phyloP scores from a whole-genome alignment of 192 early-diverging fungal genomes.

The Piromyces finnis region DNA sequence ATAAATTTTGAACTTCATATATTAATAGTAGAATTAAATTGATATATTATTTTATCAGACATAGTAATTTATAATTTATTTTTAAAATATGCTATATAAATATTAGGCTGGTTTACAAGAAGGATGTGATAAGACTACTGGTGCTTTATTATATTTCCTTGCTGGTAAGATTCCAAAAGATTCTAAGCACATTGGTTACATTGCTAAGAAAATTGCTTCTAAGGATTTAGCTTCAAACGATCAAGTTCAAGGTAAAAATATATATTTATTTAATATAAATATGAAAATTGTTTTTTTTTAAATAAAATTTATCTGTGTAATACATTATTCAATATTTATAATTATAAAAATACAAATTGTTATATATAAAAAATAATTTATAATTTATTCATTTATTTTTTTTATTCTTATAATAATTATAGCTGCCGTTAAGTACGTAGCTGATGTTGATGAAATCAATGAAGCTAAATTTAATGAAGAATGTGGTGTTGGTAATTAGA shows the following conservation, averaged over 20 bases:
- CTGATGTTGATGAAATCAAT: constrained; percentile 25
- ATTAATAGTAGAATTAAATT: no score
- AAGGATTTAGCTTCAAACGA: constrained; percentile 51
- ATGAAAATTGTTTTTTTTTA: no score
- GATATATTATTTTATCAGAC: no score
- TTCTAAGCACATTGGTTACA: constrained; percentile 57
- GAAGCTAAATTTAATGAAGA: constrained; percentile 59
- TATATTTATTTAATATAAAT: no score
- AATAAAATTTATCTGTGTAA: no score
- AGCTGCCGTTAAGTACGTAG: constrained; percentile 79
- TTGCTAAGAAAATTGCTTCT: constrained; percentile 58
- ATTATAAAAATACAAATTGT: no score
- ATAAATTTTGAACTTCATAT: no score
- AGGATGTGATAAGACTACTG: constrained; percentile 30
- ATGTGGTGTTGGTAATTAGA: constrained; percentile 72
- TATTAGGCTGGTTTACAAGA: neutral
- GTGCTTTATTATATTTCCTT: constrained; percentile 68
- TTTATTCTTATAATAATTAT: no score
- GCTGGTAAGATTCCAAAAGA: constrained; percentile 71
- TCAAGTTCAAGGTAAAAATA: constrained; percentile 57
- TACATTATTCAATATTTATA: no score
- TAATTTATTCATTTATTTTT: no score
- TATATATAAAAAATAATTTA: neutral
- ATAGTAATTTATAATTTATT: no score
- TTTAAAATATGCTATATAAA: no score